A percentile compares a stretch with the other conserved stretches of the same genome.
phyloP scores from a whole-genome alignment of 2,329 filamentous ascomycete species.

The Cytospora piceicola region DNA sequence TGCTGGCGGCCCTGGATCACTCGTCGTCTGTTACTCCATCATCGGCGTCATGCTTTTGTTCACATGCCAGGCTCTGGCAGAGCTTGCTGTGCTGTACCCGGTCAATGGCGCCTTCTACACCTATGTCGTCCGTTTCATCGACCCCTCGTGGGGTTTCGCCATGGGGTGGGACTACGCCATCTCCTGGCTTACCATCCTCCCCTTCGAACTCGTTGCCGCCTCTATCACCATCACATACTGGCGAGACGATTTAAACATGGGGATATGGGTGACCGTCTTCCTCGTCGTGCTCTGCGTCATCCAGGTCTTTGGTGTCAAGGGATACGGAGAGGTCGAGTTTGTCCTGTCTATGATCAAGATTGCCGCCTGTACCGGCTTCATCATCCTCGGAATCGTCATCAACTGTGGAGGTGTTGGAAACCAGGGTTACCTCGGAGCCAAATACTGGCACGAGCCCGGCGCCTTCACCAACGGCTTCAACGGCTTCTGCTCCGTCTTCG shows the following conservation, averaged over 20 bases:
- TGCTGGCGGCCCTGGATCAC: conserved; percentile 60
- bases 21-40: conserved; percentile 57
- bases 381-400: conserved; percentile 65
- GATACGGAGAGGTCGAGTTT: conserved; percentile 65
- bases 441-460: conserved; percentile 62
- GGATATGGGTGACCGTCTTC: conserved; percentile 61
- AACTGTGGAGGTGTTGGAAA: conserved; percentile 60
- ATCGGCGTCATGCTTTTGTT: conserved; percentile 63
- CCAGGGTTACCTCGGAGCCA: conserved; percentile 62
- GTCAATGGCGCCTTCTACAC: conserved; percentile 66
- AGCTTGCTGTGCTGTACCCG: conserved; percentile 63
- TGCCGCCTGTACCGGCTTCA: conserved; percentile 63
- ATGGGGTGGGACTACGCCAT: conserved; percentile 59
- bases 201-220: conserved; percentile 59
- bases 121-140: conserved; percentile 64
- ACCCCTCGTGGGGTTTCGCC: conserved; percentile 62
- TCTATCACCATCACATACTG: conserved; percentile 59
- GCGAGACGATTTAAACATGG: conserved; percentile 53
- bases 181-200: conserved; percentile 53
- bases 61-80: conserved; percentile 62
- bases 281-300: conserved; percentile 54
- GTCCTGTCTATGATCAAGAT: conserved; percentile 62
- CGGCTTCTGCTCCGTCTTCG: conserved; percentile 56
- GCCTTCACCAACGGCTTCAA: conserved; percentile 57
- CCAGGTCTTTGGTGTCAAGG: conserved; percentile 60